Conservation (phyloP, 768 basidiomycete species). For the Myochromella boudieri region DNA sequence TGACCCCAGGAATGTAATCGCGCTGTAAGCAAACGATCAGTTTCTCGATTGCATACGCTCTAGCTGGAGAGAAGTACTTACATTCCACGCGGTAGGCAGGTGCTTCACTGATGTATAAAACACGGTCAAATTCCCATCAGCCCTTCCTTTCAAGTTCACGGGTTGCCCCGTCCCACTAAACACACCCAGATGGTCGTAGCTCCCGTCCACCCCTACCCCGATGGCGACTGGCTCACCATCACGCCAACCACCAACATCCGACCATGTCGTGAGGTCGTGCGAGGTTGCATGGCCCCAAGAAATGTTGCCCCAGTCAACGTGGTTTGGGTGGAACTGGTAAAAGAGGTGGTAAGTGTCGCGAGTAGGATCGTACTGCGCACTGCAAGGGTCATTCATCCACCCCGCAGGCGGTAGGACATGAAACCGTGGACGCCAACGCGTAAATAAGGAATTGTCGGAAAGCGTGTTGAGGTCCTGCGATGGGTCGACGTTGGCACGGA, state of each 20-base stretch:
- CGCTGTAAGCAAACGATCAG: neutral
- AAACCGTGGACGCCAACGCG: constrained; percentile 1
- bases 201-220: neutral
- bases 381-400: constrained; percentile 1
- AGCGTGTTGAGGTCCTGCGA: neutral
- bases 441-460: constrained; percentile 1
- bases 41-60: neutral
- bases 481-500: neutral
- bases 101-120: constrained; percentile 3
- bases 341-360: neutral
- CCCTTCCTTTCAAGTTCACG: neutral
- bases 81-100: neutral
- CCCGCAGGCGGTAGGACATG: constrained; percentile 1
- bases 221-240: neutral
- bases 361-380: neutral
- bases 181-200: neutral
- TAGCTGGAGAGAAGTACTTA: neutral
- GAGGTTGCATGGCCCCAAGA: constrained; percentile 3
- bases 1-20: neutral
- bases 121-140: neutral
- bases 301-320: constrained; percentile 2
- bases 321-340: constrained; percentile 3
- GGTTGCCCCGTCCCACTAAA: constrained; percentile 2
- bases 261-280: neutral
- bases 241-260: neutral